These are phyloP conservation scores for Bondarzewia mesenterica DNA, from an alignment of 1,284 basidiomycete genomes.

Conservation along the genomic window DNA sequence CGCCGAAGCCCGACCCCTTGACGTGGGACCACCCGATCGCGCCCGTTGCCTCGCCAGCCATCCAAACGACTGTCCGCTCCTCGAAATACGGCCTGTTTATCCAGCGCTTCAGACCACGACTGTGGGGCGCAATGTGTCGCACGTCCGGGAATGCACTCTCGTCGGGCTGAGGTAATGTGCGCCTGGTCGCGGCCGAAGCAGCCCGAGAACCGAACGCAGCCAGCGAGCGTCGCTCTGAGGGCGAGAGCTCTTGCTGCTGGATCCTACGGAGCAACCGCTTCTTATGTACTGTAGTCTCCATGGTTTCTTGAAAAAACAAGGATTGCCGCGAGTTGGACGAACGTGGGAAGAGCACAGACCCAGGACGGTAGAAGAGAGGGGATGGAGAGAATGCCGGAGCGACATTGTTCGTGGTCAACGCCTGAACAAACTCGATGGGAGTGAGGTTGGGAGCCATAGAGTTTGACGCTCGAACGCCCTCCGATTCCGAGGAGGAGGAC, in stretches of 20 bases:
- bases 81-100: constrained; percentile 67
- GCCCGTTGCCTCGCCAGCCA: constrained; percentile 28
- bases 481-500: constrained; percentile 10
- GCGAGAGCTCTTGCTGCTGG: constrained; percentile 29
- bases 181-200: constrained; percentile 20
- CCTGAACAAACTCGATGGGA: constrained; percentile 20
- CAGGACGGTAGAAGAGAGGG: constrained; percentile 40
- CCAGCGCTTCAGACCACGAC: constrained; percentile 59
- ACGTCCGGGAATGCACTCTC: constrained; percentile 37
- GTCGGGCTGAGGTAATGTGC: constrained; percentile 29
- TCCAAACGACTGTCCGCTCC: constrained; percentile 52
- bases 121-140: constrained; percentile 32
- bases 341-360: constrained; percentile 49
- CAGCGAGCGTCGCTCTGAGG: constrained; percentile 40
- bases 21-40: constrained; percentile 32
- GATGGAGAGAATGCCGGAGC: constrained; percentile 30
- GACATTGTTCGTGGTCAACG: constrained; percentile 23
- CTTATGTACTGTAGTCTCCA: constrained; percentile 42
- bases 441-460: constrained; percentile 9
- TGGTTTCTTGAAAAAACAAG: constrained; percentile 32
- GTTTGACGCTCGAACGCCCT: constrained; percentile 7
- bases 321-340: constrained; percentile 40
- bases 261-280: constrained; percentile 41
- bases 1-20: constrained; percentile 44
- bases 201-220: constrained; percentile 35